Evolutionary conservation across 73 alveolate species (phyloP).

Genomic region (Paramecium tetraurelia): DNA sequence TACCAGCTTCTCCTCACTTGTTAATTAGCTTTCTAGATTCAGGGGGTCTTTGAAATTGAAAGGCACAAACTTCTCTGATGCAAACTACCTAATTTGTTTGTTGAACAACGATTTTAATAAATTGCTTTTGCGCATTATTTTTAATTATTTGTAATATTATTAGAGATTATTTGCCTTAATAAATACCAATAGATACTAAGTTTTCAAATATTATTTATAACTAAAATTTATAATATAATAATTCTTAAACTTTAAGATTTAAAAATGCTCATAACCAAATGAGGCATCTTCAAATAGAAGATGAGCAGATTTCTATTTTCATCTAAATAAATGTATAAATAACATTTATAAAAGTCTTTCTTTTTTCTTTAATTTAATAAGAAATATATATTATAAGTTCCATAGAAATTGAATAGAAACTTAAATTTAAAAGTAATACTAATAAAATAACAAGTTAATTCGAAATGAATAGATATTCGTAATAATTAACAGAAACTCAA

Average conservation of each 20-base stretch:
- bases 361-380: no score
- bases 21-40: constrained; percentile 39
- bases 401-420: no score
- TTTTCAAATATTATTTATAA: not conserved
- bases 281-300: no score
- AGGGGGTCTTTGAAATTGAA: constrained; percentile 48
- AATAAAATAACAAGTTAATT: no score
- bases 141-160: not conserved
- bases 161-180: not conserved
- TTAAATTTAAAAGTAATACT: no score
- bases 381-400: no score
- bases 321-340: no score
- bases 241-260: no score
- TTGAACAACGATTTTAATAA: not conserved
- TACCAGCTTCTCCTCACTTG: constrained; percentile 52
- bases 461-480: no score
- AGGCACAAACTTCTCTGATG: constrained; percentile 27
- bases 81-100: not conserved
- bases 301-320: not conserved
- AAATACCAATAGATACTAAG: not conserved
- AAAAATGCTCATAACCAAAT: not conserved
- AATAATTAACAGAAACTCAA: no score
- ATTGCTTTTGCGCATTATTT: not conserved
- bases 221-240: no score
- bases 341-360: no score